Evolutionary conservation across 495 filamentous ascomycete genomes (phyloP).

Genomic region (Diplogelasinospora grovesii): DNA sequence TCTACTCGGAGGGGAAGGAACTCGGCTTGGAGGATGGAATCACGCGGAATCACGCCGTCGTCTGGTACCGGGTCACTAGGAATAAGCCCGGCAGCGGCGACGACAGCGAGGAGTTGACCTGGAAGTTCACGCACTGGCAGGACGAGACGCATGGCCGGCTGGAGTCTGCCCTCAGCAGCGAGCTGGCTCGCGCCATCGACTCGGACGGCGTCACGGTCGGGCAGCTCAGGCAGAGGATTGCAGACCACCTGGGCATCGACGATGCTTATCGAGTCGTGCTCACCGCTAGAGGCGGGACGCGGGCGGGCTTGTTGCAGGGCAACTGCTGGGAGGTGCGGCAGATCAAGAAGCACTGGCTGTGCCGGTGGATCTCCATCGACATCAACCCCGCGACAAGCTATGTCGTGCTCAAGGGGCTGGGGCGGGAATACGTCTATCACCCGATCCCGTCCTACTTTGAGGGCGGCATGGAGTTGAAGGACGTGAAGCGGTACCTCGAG

Average conservation of each 20-base stretch:
- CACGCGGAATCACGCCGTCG: neutral
- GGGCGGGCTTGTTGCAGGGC: slow-evolving; percentile 24
- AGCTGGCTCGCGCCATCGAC: slow-evolving; percentile 15
- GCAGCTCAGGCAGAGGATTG: slow-evolving; percentile 14
- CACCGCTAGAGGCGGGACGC: slow-evolving; percentile 22
- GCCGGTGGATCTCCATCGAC: slow-evolving; percentile 26
- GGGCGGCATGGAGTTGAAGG: slow-evolving; percentile 4
- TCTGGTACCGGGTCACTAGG: slow-evolving; percentile 17
- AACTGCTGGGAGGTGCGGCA: slow-evolving; percentile 25
- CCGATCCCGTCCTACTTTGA: slow-evolving; percentile 1
- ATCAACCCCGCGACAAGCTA: slow-evolving; percentile 14
- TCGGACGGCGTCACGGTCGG: slow-evolving; percentile 18
- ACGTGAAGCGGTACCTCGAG: slow-evolving; percentile 7
- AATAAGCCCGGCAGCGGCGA: too few relatives aligned
- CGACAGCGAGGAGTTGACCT: slow-evolving; percentile 9
- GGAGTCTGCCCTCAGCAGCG: slow-evolving; percentile 1
- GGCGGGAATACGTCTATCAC: slow-evolving; percentile 29
- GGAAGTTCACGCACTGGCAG: slow-evolving; percentile 18
- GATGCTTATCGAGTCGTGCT: slow-evolving; percentile 25
- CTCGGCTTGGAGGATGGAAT: slow-evolving; percentile 3
- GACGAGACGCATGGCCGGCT: slow-evolving; percentile 12
- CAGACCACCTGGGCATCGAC: slow-evolving; percentile 8
- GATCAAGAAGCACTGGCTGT: slow-evolving; percentile 25
- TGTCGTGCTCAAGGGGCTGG: slow-evolving; percentile 23
- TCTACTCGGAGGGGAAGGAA: slow-evolving; percentile 6